Conservation (phyloP, 2,329 filamentous ascomycete species). For the Leptodontidium sp. region DNA sequence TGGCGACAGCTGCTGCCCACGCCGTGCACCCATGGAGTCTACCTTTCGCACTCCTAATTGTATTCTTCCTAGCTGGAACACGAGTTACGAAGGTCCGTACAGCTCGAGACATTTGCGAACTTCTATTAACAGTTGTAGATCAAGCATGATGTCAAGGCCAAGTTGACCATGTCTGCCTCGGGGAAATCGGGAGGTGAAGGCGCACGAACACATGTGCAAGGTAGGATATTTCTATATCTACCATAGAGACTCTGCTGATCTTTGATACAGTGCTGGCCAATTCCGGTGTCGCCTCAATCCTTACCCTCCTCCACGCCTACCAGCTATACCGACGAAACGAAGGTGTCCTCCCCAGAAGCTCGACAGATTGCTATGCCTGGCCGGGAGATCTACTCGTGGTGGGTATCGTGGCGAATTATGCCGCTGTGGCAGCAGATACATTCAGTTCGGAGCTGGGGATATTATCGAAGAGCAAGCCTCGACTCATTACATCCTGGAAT, state of each 20-base stretch:
- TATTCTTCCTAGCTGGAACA: slow-evolving; percentile 89
- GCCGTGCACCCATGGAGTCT: slow-evolving; percentile 92
- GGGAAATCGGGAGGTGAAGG: slow-evolving; percentile 82
- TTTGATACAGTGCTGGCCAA: slow-evolving; percentile 76
- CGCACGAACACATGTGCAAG: slow-evolving; percentile 84
- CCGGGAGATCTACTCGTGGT: slow-evolving; percentile 68
- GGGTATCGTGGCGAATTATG: slow-evolving; percentile 83
- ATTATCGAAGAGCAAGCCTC: slow-evolving; percentile 75
- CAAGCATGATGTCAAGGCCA: slow-evolving; percentile 86
- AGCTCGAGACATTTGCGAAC: background rate
- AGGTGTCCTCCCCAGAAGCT: slow-evolving; percentile 11
- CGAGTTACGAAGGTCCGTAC: slow-evolving; percentile 77
- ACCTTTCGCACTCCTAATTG: slow-evolving; percentile 83
- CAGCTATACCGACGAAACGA: slow-evolving; percentile 61
- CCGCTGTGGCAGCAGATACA: slow-evolving; percentile 89
- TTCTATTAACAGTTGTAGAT: slow-evolving; percentile 59
- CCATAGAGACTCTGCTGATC: slow-evolving; percentile 27
- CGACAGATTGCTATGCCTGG: slow-evolving; percentile 62
- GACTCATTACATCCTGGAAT: slow-evolving; percentile 83
- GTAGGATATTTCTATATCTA: slow-evolving; percentile 42
- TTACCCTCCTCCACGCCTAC: slow-evolving; percentile 65
- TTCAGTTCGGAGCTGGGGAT: slow-evolving; percentile 97
- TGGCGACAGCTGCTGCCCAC: slow-evolving; percentile 78
- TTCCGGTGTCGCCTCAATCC: slow-evolving; percentile 77
- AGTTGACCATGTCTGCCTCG: slow-evolving; percentile 78